These are phyloP conservation scores for Bjerkandera adusta DNA, from an alignment of 1,284 basidiomycete species.

Conservation along the genomic window DNA sequence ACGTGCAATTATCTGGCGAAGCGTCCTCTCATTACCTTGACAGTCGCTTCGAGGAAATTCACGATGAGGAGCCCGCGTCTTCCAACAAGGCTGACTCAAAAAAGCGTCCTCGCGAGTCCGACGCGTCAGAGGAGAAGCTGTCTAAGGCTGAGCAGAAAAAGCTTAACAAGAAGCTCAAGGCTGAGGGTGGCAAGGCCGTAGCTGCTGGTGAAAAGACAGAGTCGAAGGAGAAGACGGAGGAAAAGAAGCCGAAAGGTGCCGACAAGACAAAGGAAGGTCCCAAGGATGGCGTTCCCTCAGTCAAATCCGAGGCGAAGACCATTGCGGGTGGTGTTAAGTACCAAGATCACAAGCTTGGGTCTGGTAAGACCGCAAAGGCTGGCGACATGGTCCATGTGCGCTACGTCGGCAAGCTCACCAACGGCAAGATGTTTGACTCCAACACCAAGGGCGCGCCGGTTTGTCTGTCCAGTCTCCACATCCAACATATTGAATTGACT, in stretches of 20 bases:
- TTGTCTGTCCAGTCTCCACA: constrained; percentile 33
- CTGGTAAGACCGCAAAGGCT: constrained; percentile 81
- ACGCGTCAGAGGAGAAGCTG: constrained; percentile 40
- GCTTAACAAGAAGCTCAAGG: constrained; percentile 16
- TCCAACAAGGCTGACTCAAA: constrained; percentile 29
- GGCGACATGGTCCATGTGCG: constrained; percentile 86
- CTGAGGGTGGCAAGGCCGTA: constrained; percentile 47
- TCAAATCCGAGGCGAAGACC: constrained; percentile 31
- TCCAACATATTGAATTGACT: constrained; percentile 4
- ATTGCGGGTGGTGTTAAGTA: constrained; percentile 78
- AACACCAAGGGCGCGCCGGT: constrained; percentile 89
- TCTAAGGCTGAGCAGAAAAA: constrained; percentile 20
- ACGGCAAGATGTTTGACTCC: constrained; percentile 87
- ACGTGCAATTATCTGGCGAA: neutral
- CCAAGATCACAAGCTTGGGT: constrained; percentile 76
- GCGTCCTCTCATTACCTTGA: neutral
- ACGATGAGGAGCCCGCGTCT: constrained; percentile 30
- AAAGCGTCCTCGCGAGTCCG: constrained; percentile 65
- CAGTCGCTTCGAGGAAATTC: constrained; percentile 62
- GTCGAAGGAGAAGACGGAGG: constrained; percentile 8
- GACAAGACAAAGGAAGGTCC: constrained; percentile 31
- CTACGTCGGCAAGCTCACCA: constrained; percentile 85
- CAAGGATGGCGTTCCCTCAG: no score
- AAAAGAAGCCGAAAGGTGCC: constrained; percentile 8
- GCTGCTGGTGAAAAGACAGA: constrained; percentile 27